Evolutionary conservation across 1,139 yeast species (phyloP).

Genomic region (Scheffersomyces lignicola): DNA sequence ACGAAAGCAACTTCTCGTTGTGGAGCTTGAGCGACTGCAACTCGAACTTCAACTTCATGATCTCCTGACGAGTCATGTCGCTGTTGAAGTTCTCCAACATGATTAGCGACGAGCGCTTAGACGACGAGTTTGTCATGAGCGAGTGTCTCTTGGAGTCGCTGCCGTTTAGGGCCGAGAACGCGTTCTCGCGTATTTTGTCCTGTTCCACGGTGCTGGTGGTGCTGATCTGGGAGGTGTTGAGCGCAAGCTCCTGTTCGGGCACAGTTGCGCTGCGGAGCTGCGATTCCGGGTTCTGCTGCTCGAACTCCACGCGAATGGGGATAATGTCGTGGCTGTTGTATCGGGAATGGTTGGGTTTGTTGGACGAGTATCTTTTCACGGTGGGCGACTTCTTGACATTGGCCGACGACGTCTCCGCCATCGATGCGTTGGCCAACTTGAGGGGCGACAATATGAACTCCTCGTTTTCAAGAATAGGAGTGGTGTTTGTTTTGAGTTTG

Average conservation of each 20-base stretch:
- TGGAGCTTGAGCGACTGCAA: conserved; percentile 54
- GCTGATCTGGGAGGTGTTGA: neutral
- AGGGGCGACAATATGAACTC: conserved; percentile 49
- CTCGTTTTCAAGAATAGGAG: conserved; percentile 22
- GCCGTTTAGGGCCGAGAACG: conserved; percentile 14
- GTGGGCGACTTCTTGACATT: conserved; percentile 7
- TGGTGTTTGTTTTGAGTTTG: conserved; percentile 18
- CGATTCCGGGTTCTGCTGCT: conserved; percentile 16
- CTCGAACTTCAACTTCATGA: conserved; percentile 54
- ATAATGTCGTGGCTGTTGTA: conserved; percentile 47
- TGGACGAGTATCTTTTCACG: conserved; percentile 25
- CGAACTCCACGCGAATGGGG: conserved; percentile 49
- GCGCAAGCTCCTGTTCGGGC: conserved; percentile 23
- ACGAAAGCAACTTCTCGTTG: conserved; percentile 56
- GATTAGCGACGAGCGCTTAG: conserved; percentile 39
- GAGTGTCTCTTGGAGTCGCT: conserved; percentile 7
- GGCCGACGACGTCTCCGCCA: neutral
- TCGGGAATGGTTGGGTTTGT: conserved; percentile 39
- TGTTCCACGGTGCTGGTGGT: neutral
- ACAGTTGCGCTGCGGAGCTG: conserved; percentile 30
- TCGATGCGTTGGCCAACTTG: conserved; percentile 25
- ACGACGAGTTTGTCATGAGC: conserved; percentile 18
- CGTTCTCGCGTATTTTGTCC: conserved; percentile 10
- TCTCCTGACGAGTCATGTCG: conserved; percentile 49
- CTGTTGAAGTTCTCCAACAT: conserved; percentile 23